Base-by-base conservation (phyloP, 331 rosid genomes). In the Pyracantha coccinea region DNA sequence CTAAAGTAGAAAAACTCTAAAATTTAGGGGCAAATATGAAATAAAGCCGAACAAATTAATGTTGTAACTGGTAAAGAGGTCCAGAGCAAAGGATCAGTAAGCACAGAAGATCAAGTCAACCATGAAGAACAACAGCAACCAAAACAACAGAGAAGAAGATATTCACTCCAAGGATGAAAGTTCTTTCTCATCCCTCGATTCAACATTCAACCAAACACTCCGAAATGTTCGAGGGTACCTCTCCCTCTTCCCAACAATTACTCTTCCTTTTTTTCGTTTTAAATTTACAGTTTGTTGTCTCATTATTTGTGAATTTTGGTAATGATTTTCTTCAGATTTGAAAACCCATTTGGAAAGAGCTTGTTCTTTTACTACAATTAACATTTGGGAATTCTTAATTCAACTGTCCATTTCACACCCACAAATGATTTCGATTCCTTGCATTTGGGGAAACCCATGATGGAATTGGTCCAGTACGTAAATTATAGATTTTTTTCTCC, bases 131-230 rank as follows among this genome's bases (percentile, higher is more conserved):
- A 79, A 77, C 78, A 70, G 80, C 77, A 45, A 74, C 77, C 75
- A 62, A 67, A 71, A 57, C 75, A 53, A 28, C 70, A 68, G 72
- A 60, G 86, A 84, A 80, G 89, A 89, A 77, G 88, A 89, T 75
- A 84, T 83, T 35, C 83, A 66, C 24, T 85, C 66, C 24, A 69
- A 24, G 55, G 83, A 90, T 81, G 93, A 85, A 69, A 54, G 76
- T 59, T 1, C 92, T 63, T 6, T 83, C 20, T 81, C 88, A 57
- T 72, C 78, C 76, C 77, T 77, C 4, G 98, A 91, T 68, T 88
- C 97, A 32, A 88, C 96, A 80, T 91, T 93, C 85, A 91, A 83
- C 69, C 97, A 93, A 81, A 93, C 97, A 75, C 96, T 93, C 81
- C 78, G 92, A 73, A 91, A 85, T 87, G 98, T 93, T 62, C 98